Evolutionary conservation across 495 filamentous ascomycete genomes (phyloP), one percentile per base, ranked within the genome.

Genomic region (Podospora australis): DNA sequence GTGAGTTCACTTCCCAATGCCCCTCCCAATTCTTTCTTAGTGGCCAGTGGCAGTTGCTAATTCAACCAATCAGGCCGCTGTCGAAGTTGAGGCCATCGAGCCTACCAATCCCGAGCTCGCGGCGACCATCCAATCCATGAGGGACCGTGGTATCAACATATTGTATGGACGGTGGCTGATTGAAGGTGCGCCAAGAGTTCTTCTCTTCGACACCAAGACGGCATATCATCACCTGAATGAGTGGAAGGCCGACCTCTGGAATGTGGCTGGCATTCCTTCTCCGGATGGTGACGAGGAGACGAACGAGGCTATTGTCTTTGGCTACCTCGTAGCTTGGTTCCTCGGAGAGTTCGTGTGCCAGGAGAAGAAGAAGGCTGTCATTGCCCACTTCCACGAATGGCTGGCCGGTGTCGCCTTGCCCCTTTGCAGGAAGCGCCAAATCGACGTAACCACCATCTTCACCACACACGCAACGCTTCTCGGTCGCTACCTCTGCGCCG

Each of bases 301-400:
- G 26, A 96, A 96, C 60, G 92, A 98, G 65, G 89, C 92, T 20
- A 87, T 98, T 56, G 88, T 97, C 39, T 97, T 98, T 72, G 92
- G 92, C 35, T 98, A 98, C 61, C 65, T 98, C 35, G 87, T 98
- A 24, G 90, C 92, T 6, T 98, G 92, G 92, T 97, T 97, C 65
- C 77, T 98, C 52, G 92, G 92, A 67, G 92, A 97, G 91, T 97
- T 87, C 60, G 88, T 95, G 39, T 87, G 83, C 57, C 90, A 95
- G 65, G 92, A 98, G 66, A 88, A 82, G 63, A 81, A 78, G 38
- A 85, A 82, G 50, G 92, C 92, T 0, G 88, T 98, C 44, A 87
- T 98, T 56, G 94, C 89, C 28, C 94, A 98, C 67, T 98, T 97
- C 71, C 92, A 98, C 69, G 92, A 98, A 69, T 98, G 92, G 92